A percentile compares a stretch with the other conserved stretches of the same genome.
Evolutionary conservation across 1,284 basidiomycete species (phyloP).

Genomic region (Irpex lacteus): DNA sequence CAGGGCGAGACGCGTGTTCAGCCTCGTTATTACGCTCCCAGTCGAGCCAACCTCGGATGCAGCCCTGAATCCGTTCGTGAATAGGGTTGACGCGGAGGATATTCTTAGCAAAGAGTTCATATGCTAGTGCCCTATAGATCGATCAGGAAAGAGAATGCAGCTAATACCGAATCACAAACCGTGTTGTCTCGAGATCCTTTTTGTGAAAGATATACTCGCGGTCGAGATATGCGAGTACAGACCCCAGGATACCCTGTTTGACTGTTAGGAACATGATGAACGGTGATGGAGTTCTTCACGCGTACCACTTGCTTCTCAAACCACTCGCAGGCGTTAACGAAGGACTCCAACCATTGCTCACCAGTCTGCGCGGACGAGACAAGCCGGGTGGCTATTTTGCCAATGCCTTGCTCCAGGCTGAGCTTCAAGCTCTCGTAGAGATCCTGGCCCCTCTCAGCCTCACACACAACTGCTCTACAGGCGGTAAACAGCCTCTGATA

Average conservation of each 20-base stretch:
- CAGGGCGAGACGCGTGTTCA: slow-evolving; percentile 30
- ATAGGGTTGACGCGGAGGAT: slow-evolving; percentile 53
- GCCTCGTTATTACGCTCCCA: slow-evolving; percentile 49
- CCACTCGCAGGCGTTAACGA: slow-evolving; percentile 56
- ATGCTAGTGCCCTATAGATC: slow-evolving; percentile 47
- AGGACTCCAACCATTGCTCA: slow-evolving; percentile 48
- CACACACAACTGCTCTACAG: slow-evolving; percentile 51
- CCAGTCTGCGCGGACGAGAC: slow-evolving; percentile 21
- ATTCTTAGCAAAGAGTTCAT: slow-evolving; percentile 42
- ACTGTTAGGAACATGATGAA: neutral
- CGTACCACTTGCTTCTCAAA: slow-evolving; percentile 63
- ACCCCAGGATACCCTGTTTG: slow-evolving; percentile 48
- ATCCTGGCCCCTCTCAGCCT: slow-evolving; percentile 48
- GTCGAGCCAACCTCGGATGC: slow-evolving; percentile 54
- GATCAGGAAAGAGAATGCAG: slow-evolving; percentile 5
- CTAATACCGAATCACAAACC: slow-evolving; percentile 30
- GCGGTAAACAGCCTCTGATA: slow-evolving; percentile 56
- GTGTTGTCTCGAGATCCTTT: slow-evolving; percentile 34
- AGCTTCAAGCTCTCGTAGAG: slow-evolving; percentile 50
- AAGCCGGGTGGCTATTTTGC: slow-evolving; percentile 38
- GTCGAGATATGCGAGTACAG: slow-evolving; percentile 62
- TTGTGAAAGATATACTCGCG: slow-evolving; percentile 49
- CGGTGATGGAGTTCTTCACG: slow-evolving; percentile 5
- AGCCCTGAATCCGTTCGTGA: slow-evolving; percentile 41
- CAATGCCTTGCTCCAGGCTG: slow-evolving; percentile 52